Conservation (phyloP, 495 filamentous ascomycete genomes). For the Lasiosphaeria miniovina region DNA sequence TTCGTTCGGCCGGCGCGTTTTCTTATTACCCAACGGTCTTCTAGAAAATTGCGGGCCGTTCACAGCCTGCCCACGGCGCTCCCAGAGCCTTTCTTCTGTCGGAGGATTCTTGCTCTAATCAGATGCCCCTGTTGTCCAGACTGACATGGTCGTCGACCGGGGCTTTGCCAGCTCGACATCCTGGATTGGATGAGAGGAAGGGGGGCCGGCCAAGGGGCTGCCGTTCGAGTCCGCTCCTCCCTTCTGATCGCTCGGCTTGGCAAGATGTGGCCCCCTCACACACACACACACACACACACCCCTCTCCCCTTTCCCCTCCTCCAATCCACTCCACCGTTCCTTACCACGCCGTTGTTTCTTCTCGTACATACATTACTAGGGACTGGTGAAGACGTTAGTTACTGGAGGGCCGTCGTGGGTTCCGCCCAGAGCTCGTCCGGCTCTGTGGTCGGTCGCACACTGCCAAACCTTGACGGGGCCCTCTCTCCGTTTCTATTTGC, state of each 20-base stretch:
- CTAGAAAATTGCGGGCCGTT: constrained; percentile 44
- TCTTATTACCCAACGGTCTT: constrained; percentile 44
- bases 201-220: constrained; percentile 19
- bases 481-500: constrained; percentile 13
- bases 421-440: constrained; percentile 20
- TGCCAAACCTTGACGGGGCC: neutral
- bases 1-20: constrained; percentile 35
- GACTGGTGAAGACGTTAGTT: no score
- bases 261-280: constrained; percentile 22
- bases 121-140: constrained; percentile 32
- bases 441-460: neutral
- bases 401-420: neutral
- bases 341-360: constrained; percentile 7
- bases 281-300: no score
- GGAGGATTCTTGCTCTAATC: constrained; percentile 50
- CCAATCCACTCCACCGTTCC: constrained; percentile 3
- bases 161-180: constrained; percentile 23
- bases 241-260: constrained; percentile 22
- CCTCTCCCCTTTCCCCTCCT: no score
- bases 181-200: constrained; percentile 33
- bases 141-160: constrained; percentile 25
- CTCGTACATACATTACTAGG: constrained; percentile 1
- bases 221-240: constrained; percentile 17
- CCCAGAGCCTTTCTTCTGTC: constrained; percentile 26
- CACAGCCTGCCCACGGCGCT: constrained; percentile 18